Evolutionary conservation across 164 flowering plant genomes (phyloP), one percentile per base, ranked within the genome.

Genomic region (Malania oleifera): DNA sequence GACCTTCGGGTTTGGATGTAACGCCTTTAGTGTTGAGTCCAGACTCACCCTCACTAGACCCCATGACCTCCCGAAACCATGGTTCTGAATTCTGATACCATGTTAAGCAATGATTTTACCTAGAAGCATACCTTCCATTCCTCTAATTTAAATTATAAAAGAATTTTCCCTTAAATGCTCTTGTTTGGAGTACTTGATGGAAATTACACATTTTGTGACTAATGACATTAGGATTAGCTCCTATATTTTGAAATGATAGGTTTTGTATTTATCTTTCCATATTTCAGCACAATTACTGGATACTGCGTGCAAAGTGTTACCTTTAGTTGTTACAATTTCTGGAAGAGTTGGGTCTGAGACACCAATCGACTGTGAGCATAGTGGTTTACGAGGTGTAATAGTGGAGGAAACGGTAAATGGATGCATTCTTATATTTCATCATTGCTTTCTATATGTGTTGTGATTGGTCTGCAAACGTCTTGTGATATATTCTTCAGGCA

Each of bases 311-410:
- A 82, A 83, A 73, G 82, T 91, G 15, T 69, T 87, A 56, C 99
- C 99, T 15, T 48, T 91, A 69, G 82, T 91, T 57, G 99, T 95
- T 53, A 65, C 96, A 6, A 65, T 89, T 34, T 87, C 92, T 61
- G 99, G 99, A 60, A 81, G 93, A 77, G 98, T 95, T 62, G 76
- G 96, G 46, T 82, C 98, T 22, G 99, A 95, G 2, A 70, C 89
- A 28, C 96, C 99, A 28, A 91, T 95, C 60, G 80, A 59, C 11
- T 91, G 96, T 56, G 83, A 87, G 57, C 66, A 81, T 68, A 95
- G 97, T 71, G 96, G 98, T 50, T 48, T 89, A 56, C 82, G 95
- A 62, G 98, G 90, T 59, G 99, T 91, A 23, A 89, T 95, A 43
- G 95, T 89, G 23, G 99, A 95, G 77, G 96, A 89, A 77, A 91